Percentiles rank a stretch among this genome's conserved stretches.
phyloP scores from a whole-genome alignment of 2,329 filamentous ascomycete genomes.

The Catunica adiposa region DNA sequence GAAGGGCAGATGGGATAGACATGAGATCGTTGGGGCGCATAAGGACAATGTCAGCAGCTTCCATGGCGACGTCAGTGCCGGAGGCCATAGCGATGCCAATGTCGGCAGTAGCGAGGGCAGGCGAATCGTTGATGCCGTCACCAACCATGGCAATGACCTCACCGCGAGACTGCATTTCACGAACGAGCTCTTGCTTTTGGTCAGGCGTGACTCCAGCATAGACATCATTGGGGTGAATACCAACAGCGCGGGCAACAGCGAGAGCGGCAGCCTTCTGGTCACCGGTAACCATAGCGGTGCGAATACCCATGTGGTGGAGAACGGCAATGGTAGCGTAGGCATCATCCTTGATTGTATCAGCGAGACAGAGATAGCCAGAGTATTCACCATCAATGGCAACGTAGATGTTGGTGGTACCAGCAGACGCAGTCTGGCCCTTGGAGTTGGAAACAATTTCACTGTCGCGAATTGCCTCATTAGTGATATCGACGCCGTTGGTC shows the following conservation, averaged over 20 bases:
- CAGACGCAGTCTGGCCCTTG: conserved; percentile 24
- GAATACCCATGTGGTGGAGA: conserved; percentile 69
- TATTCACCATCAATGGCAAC: conserved; percentile 72
- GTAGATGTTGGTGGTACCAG: conserved; percentile 81
- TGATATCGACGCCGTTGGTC: conserved; percentile 51
- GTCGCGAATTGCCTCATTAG: conserved; percentile 44
- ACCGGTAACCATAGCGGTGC: conserved; percentile 82
- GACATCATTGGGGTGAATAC: conserved; percentile 60
- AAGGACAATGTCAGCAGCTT: conserved; percentile 87
- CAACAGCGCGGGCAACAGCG: conserved; percentile 66
- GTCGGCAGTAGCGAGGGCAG: conserved; percentile 79
- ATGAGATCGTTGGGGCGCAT: conserved; percentile 88
- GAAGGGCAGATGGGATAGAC: conserved; percentile 74
- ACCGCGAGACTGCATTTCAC: conserved; percentile 55
- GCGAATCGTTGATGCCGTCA: conserved; percentile 96
- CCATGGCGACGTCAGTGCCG: conserved; percentile 93
- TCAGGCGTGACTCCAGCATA: conserved; percentile 78
- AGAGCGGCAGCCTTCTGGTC: conserved; percentile 75
- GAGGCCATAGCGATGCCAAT: conserved; percentile 85
- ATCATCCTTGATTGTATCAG: conserved; percentile 81
- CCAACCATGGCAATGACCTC: conserved; percentile 89
- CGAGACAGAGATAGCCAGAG: conserved; percentile 65
- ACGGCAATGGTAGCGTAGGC: conserved; percentile 68
- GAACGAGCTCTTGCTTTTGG: conserved; percentile 77
- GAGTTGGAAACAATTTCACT: conserved; percentile 32